A percentile compares a stretch with the other conserved stretches of the same genome.
These are phyloP conservation scores for Suhomyces bolitotheri DNA, from an alignment of 1,139 yeast species.

Conservation along the genomic window DNA sequence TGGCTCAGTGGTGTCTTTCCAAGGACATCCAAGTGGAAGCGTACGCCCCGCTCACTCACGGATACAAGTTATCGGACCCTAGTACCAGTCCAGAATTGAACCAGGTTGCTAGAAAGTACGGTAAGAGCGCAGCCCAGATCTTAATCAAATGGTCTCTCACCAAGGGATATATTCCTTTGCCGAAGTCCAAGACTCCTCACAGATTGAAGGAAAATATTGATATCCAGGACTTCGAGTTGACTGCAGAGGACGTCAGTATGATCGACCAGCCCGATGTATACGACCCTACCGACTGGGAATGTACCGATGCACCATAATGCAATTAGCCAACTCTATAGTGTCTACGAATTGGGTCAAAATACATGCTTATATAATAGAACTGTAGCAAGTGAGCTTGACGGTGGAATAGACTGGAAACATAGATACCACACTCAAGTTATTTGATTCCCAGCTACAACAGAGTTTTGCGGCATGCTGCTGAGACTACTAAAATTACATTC, in stretches of 20 bases:
- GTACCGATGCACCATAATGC: conserved; percentile 51
- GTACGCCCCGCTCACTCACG: conserved; percentile 43
- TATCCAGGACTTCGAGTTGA: conserved; percentile 51
- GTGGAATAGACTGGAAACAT: too few relatives aligned
- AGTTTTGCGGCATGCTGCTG: too few relatives aligned
- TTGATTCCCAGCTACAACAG: too few relatives aligned
- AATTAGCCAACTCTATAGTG: too few relatives aligned
- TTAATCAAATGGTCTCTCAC: conserved; percentile 39
- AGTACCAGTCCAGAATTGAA: conserved; percentile 8
- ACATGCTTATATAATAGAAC: too few relatives aligned
- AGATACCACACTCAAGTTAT: too few relatives aligned
- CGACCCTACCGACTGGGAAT: conserved; percentile 75
- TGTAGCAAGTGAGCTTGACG: too few relatives aligned
- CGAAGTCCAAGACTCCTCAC: conserved; percentile 31
- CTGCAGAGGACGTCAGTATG: conserved; percentile 43
- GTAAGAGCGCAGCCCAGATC: conserved; percentile 32
- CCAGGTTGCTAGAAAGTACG: conserved; percentile 22
- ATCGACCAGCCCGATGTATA: conserved; percentile 47
- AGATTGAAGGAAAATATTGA: conserved; percentile 38
- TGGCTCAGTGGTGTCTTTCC: conserved; percentile 53
- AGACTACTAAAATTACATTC: too few relatives aligned
- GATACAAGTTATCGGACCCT: conserved; percentile 24
- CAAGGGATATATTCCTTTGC: conserved; percentile 46
- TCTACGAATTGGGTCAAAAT: too few relatives aligned
- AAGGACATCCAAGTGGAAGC: conserved; percentile 38